These are phyloP conservation scores for Porphyrellus sp. DNA, from an alignment of 1,284 basidiomycete genomes.

Conservation along the genomic window DNA sequence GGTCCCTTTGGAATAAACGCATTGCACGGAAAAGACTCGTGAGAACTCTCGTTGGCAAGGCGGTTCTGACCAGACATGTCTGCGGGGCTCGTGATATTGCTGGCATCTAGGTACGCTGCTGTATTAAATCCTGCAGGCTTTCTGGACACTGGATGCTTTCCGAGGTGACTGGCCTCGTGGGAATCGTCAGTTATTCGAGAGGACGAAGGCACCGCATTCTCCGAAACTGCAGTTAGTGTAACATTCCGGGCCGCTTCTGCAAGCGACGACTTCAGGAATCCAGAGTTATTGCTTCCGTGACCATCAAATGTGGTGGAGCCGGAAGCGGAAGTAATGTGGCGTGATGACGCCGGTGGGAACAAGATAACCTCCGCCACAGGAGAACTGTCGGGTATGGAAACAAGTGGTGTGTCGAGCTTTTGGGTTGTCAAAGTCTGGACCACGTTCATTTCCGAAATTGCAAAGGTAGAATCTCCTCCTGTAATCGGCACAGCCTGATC, in stretches of 20 bases:
- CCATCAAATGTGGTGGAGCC: constrained; percentile 12
- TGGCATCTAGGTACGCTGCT: constrained; percentile 2
- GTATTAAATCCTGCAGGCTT: constrained; percentile 13
- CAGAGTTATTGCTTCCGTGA: constrained; percentile 6
- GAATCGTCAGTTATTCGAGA: not conserved
- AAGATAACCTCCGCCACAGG: not conserved
- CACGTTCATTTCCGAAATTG: not conserved
- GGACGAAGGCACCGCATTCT: not conserved
- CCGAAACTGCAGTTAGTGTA: not conserved
- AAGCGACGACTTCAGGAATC: not conserved
- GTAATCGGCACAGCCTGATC: constrained; percentile 4
- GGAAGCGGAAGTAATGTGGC: not conserved
- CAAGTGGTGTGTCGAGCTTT: not conserved
- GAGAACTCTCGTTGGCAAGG: not conserved
- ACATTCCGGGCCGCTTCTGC: not conserved
- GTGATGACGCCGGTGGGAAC: not conserved
- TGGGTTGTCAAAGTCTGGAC: not conserved
- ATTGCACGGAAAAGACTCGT: not conserved
- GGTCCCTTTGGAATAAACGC: not conserved
- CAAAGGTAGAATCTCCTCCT: not conserved
- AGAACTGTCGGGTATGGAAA: constrained; percentile 1
- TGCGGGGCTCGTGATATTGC: constrained; percentile 25
- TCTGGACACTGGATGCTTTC: constrained; percentile 1
- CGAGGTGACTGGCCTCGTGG: not conserved
- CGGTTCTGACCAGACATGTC: constrained; percentile 1